Evolutionary conservation across 2,329 filamentous ascomycete species (phyloP).

Genomic region (Didymosphaeria variabile): DNA sequence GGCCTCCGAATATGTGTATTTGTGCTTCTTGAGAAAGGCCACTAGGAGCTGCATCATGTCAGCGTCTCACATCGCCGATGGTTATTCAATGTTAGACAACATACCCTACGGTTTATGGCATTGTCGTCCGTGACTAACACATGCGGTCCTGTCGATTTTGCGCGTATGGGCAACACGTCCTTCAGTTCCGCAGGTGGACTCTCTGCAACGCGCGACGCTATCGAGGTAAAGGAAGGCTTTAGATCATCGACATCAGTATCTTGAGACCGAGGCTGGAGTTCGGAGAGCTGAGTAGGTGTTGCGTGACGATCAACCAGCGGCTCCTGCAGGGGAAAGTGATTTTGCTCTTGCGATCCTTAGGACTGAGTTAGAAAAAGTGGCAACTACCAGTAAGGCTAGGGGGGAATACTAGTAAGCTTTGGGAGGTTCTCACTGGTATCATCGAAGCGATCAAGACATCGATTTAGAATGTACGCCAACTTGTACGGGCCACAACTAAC

Average conservation of each 20-base stretch:
- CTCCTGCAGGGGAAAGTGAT: neutral
- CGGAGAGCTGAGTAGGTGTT: neutral
- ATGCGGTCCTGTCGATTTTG: conserved; percentile 13
- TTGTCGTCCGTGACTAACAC: conserved; percentile 53
- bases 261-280: neutral
- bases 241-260: neutral
- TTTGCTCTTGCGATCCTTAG: neutral
- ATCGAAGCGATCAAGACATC: conserved; percentile 40
- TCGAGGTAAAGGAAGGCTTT: neutral
- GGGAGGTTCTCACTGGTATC: conserved; percentile 9
- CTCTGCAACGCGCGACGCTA: neutral
- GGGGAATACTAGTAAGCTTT: neutral
- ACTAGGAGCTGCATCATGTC: conserved; percentile 36
- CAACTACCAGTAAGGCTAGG: neutral
- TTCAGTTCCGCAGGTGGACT: neutral
- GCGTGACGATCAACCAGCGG: neutral
- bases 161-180: conserved; percentile 3
- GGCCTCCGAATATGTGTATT: conserved; percentile 34
- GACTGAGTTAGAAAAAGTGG: neutral
- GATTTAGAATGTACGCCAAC: conserved; percentile 39
- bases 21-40: conserved; percentile 42
- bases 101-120: conserved; percentile 47
- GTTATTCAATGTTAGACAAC: neutral
- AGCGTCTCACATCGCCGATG: conserved; percentile 5
- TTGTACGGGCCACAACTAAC: conserved; percentile 45